Evolutionary conservation across 2,329 filamentous ascomycete genomes (phyloP).

Genomic region (Fusarium sp.): DNA sequence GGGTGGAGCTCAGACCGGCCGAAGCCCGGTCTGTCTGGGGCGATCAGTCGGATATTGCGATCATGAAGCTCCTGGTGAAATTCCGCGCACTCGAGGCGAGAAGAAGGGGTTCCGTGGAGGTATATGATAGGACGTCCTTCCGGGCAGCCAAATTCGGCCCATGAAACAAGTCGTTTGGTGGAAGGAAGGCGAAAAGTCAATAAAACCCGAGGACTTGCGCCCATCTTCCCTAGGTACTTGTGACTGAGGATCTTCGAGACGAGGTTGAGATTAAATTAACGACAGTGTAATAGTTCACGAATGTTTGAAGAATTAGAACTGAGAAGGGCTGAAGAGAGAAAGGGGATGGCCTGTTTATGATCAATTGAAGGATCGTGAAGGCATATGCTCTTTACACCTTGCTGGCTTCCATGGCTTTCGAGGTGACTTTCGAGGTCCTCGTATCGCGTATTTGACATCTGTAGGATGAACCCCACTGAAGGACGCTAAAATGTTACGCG

Average conservation of each 20-base stretch:
- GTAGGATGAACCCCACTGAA: neutral
- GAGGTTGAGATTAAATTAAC: neutral
- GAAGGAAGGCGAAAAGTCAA: constrained; percentile 8
- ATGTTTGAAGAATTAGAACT: neutral
- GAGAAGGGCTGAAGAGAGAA: too few relatives aligned
- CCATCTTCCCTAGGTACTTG: neutral
- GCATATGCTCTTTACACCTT: neutral
- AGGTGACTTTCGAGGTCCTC: neutral
- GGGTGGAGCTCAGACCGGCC: constrained; percentile 13
- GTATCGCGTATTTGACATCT: neutral
- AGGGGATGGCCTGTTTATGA: too few relatives aligned
- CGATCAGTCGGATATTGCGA: constrained; percentile 11
- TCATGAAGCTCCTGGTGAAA: constrained; percentile 10
- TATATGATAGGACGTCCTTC: constrained; percentile 9
- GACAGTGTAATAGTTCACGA: neutral
- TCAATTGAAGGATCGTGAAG: neutral
- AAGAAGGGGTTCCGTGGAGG: constrained; percentile 18
- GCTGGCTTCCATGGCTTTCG: neutral
- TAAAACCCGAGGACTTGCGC: neutral
- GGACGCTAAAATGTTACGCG: neutral
- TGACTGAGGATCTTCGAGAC: too few relatives aligned
- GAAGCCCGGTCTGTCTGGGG: constrained; percentile 17
- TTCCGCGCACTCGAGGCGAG: constrained; percentile 15
- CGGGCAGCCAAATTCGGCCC: constrained; percentile 21
- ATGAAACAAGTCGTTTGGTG: constrained; percentile 23